Evolutionary conservation across 2,329 filamentous ascomycete genomes (phyloP).

Genomic region (Didymella pinodella): DNA sequence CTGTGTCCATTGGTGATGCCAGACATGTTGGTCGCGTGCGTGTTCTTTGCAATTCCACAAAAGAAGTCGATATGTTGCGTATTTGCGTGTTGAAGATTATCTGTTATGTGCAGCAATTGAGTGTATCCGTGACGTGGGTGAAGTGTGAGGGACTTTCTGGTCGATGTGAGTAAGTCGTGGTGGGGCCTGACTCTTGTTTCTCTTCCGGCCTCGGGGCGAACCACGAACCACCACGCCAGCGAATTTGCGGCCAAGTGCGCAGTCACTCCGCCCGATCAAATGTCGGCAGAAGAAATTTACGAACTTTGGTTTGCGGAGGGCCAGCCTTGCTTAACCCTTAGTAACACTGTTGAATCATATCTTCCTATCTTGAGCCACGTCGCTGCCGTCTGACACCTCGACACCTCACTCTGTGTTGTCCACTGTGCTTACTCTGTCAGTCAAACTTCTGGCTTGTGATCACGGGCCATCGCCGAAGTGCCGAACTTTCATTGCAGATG

Average conservation of each 20-base stretch:
- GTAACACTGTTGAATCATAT: slow-evolving; percentile 5
- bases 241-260: slow-evolving; percentile 14
- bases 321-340: slow-evolving; percentile 1
- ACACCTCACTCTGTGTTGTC: background rate
- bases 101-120: slow-evolving; percentile 14
- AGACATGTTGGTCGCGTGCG: slow-evolving; percentile 32
- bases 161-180: slow-evolving; percentile 13
- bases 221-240: slow-evolving; percentile 14
- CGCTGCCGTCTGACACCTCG: slow-evolving; percentile 3
- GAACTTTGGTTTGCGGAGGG: slow-evolving; percentile 12
- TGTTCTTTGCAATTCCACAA: background rate
- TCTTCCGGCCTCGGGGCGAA: slow-evolving; percentile 22
- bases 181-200: slow-evolving; percentile 23
- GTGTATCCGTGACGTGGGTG: slow-evolving; percentile 13
- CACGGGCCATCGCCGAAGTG: slow-evolving; percentile 14
- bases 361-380: background rate
- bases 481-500: slow-evolving; percentile 5
- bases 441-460: slow-evolving; percentile 7
- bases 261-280: slow-evolving; percentile 2
- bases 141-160: slow-evolving; percentile 13
- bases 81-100: background rate
- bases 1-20: slow-evolving; percentile 43
- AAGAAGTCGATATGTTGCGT: background rate
- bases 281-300: slow-evolving; percentile 20
- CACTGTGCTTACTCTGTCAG: background rate